Evolutionary conservation across 805 yeast species (phyloP), one percentile per base, ranked within the genome.

Genomic region (Yarrowia sp.): DNA sequence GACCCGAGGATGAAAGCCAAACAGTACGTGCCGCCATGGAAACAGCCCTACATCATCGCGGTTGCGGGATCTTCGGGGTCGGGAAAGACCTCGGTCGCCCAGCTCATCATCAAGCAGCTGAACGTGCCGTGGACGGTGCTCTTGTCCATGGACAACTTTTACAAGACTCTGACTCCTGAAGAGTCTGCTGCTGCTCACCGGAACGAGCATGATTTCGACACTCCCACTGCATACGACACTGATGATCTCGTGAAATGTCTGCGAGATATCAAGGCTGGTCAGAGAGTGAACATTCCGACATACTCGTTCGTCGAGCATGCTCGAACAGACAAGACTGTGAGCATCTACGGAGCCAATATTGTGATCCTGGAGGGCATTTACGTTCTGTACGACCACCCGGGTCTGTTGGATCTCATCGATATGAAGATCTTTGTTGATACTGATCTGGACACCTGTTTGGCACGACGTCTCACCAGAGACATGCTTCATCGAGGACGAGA

Each of bases 81-180:
- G 0, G 99, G 99, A 1, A 94, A 94, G 75, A 94, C 98, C 0
- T 89, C 96, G 42, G 91, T 95, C 19, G 95, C 98, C 0, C 87
- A 92, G 44, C 84, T 85, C 70, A 88, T 95, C 72, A 90, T 93
- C 65, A 85, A 88, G 67, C 87, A 87, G 70, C 81, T 86, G 55
- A 80, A 80, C 68, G 78, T 91, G 67, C 98, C 98, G 0, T 93
- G 98, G 97, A 91, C 98, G 0, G 94, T 95, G 13, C 80, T 95
- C 68, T 75, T 94, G 20, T 90, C 97, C 1, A 82, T 92, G 79
- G 99, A 95, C 76, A 94, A 94, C 77, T 95, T 94, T 76, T 95
- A 95, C 79, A 86, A 84, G 58, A 95, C 95, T 0, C 80, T 95
- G 71, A 82, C 81, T 1, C 78, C 76, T 2, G 94, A 86, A 50